phyloP scores from a whole-genome alignment of 2,329 filamentous ascomycete species.

The Ilyonectria robusta region DNA sequence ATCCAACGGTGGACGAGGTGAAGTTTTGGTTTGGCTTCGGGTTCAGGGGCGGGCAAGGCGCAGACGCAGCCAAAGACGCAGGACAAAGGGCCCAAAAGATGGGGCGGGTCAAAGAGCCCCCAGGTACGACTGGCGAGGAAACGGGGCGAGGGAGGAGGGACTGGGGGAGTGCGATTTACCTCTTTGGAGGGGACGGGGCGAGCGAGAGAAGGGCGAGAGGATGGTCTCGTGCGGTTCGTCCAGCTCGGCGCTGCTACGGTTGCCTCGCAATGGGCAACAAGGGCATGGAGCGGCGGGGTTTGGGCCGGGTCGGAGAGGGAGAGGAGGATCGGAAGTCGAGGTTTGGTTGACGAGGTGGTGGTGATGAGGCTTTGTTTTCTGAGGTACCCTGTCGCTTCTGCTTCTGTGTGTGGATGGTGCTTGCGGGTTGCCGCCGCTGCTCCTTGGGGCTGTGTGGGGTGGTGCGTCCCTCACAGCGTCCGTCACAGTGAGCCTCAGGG shows the following conservation, averaged over 20 bases:
- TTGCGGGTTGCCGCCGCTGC: slow-evolving; percentile 20
- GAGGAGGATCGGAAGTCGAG: slow-evolving; percentile 47
- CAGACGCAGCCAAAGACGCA: slow-evolving; percentile 26
- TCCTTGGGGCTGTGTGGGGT: slow-evolving; percentile 11
- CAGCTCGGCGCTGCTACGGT: slow-evolving; percentile 56
- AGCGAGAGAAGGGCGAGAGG: slow-evolving; percentile 42
- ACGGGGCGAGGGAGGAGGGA: slow-evolving; percentile 38
- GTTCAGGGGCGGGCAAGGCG: slow-evolving; percentile 22
- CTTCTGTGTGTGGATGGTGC: slow-evolving; percentile 24
- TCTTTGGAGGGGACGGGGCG: slow-evolving; percentile 43
- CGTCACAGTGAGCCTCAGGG: slow-evolving; percentile 6
- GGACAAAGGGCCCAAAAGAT: slow-evolving; percentile 41
- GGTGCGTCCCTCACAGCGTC: background rate
- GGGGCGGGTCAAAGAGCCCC: slow-evolving; percentile 36
- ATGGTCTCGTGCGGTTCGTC: slow-evolving; percentile 50
- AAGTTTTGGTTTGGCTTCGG: slow-evolving; percentile 18
- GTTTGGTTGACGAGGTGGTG: slow-evolving; percentile 51
- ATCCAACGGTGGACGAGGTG: slow-evolving; percentile 31
- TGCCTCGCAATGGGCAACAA: slow-evolving; percentile 58
- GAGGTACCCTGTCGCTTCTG: slow-evolving; percentile 52
- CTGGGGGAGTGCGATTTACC: slow-evolving; percentile 48
- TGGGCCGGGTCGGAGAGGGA: slow-evolving; percentile 43
- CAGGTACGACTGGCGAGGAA: slow-evolving; percentile 35
- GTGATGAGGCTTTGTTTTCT: slow-evolving; percentile 61
- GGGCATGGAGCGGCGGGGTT: slow-evolving; percentile 51